phyloP scores from a whole-genome alignment of 1,284 basidiomycete species.

The Pyrrhoderma noxium region DNA sequence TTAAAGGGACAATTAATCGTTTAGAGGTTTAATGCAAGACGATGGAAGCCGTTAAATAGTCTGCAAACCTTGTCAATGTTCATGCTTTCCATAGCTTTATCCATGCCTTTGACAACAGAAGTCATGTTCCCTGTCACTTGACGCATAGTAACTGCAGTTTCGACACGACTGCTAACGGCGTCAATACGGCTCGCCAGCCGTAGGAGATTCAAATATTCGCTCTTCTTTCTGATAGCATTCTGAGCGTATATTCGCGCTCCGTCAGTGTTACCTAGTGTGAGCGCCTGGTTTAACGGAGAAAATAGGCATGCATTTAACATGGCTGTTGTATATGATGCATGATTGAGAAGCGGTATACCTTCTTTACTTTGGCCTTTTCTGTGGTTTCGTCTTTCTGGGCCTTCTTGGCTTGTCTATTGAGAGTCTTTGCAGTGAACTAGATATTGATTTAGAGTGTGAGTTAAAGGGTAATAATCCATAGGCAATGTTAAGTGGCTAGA shows the following conservation, averaged over 20 bases:
- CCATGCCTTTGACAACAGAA: conserved; percentile 95
- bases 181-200: conserved; percentile 88
- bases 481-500: conserved; percentile 26
- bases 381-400: conserved; percentile 86
- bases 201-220: conserved; percentile 85
- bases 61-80: conserved; percentile 84
- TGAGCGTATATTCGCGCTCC: conserved; percentile 98
- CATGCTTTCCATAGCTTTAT: conserved; percentile 99
- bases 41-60: not conserved
- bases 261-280: conserved; percentile 95
- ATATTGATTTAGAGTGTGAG: not conserved
- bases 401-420: conserved; percentile 90
- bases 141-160: conserved; percentile 99
- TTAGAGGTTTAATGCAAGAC: too few species aligned
- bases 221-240: conserved; percentile 99
- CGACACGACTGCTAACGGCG: conserved; percentile 92
- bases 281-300: conserved; percentile 71
- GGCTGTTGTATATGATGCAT: not conserved
- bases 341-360: conserved; percentile 41
- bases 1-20: too few species aligned
- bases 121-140: conserved; percentile 94
- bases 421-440: conserved; percentile 92
- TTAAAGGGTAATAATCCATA: conserved; percentile 3
- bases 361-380: conserved; percentile 87
- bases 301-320: not conserved